Base-by-base conservation (phyloP, 169 alveolate species). In the Eimeria praecox region DNA sequence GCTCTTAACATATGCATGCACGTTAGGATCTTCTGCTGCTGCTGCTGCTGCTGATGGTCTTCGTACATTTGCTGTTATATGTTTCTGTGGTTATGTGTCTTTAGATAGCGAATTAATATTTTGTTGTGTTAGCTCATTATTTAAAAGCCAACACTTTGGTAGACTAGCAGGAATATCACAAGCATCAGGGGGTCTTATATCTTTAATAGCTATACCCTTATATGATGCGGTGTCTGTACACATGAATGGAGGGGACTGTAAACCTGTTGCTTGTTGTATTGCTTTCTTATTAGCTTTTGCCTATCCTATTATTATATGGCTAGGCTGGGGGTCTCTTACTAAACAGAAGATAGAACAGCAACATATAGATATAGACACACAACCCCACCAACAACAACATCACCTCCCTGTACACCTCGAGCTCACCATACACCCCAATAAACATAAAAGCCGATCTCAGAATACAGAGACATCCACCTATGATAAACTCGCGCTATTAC, bases 111-210 rank as follows among this genome's bases (percentile, higher is more conserved):
- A 78, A 89, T 94, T 82, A 16, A 75, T 94, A 2, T 94, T 86
- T 85, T 94, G 94, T 94, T 94, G 69, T 40, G 90, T 94, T 46
- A 62, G 86, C 27, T 38, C 42, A 42, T 49, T 86, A 18, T 94
- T 94, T 64, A 52, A 40, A n/a, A 16, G 78, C 38, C 12, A 35
- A 14, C 86, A 94, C 73, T 94, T 94, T 42, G 96, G 96, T 24
- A 44, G 69, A 56, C 95, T 94, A 16, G 54, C 75, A 10, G 96
- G 96, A 35, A 22, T 85, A 27, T 62, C 91, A 0, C 86, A 56
- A 35, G 78, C 95, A 4, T 24, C 69, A n/a, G 96, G 96, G 6
- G 96, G 96, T 22, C 24, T 94, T 38, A 46, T 94, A 33, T 94
- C 96, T n/a, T 66, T 83, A 3, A 52, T 30, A 44, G 83, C 96